Base-by-base conservation (phyloP, 306 rosid species). In the Vigna unguiculata region DNA sequence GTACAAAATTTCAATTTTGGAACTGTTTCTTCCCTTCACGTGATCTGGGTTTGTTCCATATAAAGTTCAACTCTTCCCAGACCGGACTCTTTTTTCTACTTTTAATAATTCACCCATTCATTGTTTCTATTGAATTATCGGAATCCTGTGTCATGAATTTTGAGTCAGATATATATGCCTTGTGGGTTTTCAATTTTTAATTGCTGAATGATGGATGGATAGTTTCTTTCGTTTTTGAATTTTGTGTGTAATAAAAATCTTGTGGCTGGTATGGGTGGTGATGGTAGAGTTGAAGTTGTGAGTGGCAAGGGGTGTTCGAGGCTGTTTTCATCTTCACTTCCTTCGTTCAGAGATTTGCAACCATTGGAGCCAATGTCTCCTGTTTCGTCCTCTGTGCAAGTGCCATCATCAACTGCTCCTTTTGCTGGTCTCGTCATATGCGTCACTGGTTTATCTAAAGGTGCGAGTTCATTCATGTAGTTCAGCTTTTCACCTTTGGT, bases 401-500 rank as follows among this genome's bases (percentile, higher is more conserved):
- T 84, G 69, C 82, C 82, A 81, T 82, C 82, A 78, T 83, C 93
- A 63, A 68, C 53, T 47, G 86, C 90, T 65, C 97, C 98, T 61
- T 96, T 96, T 78, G 69, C 86, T 76, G 94, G 96, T 61, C 98
- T 96, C 11, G 83, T 89, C 78, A 89, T 96, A 40, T 96, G 99
- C 51, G 99, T 96, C 53, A 96, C 99, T 52, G 99, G 99, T 32
- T 80, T 96, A 45, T 92, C 99, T 70, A 96, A 89, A 88, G 99
- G 99, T 96, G 32, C 70, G 72, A n/a, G 19, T 80, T 63, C 34
- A 54, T 64, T 82, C 36, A 41, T 67, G 2, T 49, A 13, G 13
- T 58, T 10, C 21, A 4, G 57, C 41, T 13, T 76, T 70, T 78
- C 74, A 52, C 74, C 61, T 79, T 73, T 73, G 60, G 7, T 78